Percentiles rank a stretch among this genome's conserved stretches.
These are phyloP conservation scores for Mucor racemosus DNA, from an alignment of 371 early-diverging fungal genomes.

Conservation along the genomic window DNA sequence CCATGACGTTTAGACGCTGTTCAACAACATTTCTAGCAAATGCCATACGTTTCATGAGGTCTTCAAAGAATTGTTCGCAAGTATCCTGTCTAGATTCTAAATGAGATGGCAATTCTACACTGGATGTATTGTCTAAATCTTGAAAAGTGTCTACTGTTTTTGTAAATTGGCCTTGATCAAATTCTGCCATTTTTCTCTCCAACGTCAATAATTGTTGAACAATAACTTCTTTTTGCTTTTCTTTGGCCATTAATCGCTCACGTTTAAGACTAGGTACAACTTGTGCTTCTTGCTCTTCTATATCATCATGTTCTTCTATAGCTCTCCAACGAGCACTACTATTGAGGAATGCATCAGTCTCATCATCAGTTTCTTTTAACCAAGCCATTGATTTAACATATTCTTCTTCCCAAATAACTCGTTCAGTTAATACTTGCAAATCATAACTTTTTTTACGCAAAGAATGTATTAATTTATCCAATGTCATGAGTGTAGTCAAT, in stretches of 20 bases:
- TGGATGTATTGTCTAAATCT: constrained; percentile 47
- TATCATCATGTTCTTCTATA: neutral
- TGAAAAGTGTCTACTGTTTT: constrained; percentile 44
- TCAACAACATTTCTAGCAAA: constrained; percentile 52
- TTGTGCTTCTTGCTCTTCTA: constrained; percentile 18
- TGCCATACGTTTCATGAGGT: constrained; percentile 36
- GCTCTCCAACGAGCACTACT: constrained; percentile 40
- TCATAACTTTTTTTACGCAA: constrained; percentile 42
- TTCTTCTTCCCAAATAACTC: constrained; percentile 56
- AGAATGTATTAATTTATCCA: constrained; percentile 48
- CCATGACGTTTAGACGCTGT: constrained; percentile 52
- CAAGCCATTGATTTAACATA: constrained; percentile 35
- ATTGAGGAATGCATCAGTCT: constrained; percentile 37
- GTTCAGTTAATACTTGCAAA: constrained; percentile 40
- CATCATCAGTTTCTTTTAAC: constrained; percentile 35
- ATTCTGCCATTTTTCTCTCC: constrained; percentile 41
- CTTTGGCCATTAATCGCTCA: constrained; percentile 27
- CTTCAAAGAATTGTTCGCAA: constrained; percentile 44
- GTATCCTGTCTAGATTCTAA: constrained; percentile 43
- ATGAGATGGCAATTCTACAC: constrained; percentile 41
- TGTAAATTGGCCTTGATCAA: constrained; percentile 50
- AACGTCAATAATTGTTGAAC: constrained; percentile 36
- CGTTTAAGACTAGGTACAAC: constrained; percentile 17
- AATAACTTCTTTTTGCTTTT: constrained; percentile 33
- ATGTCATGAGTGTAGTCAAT: constrained; percentile 46